Evolutionary conservation across 192 early-diverging fungal species (phyloP).

Genomic region (Irineochytrium annulatum): DNA sequence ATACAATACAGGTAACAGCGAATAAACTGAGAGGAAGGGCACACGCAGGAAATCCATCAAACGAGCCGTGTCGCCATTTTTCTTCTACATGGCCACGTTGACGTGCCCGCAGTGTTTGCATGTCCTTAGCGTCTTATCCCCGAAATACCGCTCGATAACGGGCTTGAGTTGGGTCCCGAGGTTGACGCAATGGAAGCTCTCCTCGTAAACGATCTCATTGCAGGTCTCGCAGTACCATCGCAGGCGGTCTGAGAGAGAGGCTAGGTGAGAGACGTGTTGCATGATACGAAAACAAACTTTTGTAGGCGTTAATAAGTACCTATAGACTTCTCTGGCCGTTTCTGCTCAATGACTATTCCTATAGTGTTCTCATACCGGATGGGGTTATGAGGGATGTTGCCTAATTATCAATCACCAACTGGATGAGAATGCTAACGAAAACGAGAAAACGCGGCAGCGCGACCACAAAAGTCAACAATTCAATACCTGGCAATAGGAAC

Average conservation of each 20-base stretch:
- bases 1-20: too few species aligned
- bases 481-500: slow-evolving; percentile 84
- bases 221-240: slow-evolving; percentile 93
- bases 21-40: too few species aligned
- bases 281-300: not conserved
- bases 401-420: slow-evolving; percentile 33
- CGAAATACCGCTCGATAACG: slow-evolving; percentile 81
- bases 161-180: slow-evolving; percentile 88
- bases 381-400: slow-evolving; percentile 91
- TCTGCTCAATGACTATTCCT: slow-evolving; percentile 93
- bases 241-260: slow-evolving; percentile 63
- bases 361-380: slow-evolving; percentile 89
- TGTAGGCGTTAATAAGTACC: slow-evolving; percentile 41
- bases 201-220: slow-evolving; percentile 77
- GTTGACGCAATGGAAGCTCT: slow-evolving; percentile 84
- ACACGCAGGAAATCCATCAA: too few species aligned
- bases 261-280: not conserved
- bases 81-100: slow-evolving; percentile 32
- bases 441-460: slow-evolving; percentile 3
- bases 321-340: slow-evolving; percentile 63
- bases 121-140: slow-evolving; percentile 59
- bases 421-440: slow-evolving; percentile 5
- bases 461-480: not conserved
- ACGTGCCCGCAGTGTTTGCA: slow-evolving; percentile 56
- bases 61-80: too few species aligned